Base-by-base conservation (phyloP, 495 filamentous ascomycete genomes). In the Hyaloscypha variabilis region DNA sequence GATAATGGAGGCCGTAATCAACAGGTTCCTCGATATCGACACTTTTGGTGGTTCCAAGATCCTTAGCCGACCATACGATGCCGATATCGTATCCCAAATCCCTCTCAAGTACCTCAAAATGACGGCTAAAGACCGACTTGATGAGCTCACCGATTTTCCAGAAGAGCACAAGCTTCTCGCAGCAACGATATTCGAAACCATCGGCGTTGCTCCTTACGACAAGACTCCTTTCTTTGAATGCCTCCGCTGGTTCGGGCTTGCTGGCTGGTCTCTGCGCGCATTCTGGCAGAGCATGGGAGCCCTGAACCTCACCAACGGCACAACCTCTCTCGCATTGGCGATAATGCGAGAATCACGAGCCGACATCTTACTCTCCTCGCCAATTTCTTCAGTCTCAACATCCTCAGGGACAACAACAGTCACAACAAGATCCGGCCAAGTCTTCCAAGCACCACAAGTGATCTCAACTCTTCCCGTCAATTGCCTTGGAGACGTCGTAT, bases 1-100 rank as follows among this genome's bases (percentile, higher is more conserved):
- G 34, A 39, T 39, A 17, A 39, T 60, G 36, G 31, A 42, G 36
- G 13, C 57, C 24, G 6, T 24, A 8, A 31, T 60, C 31, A 11
- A 39, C n/a, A 60, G 46, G 46, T 60, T 60, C 57, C 36, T 60
- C 31, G 57, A 60, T 60, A 34, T 60, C 2, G 57, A 60, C 19
- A 34, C 31, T 11, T 13, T n/a, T 10, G 57, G 57, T 8, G 57
- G 57, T 6, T 26, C 57, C 31, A 60, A 46, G 13, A 46, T 46
- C 39, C 17, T 46, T 19, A 4, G 11, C 19, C 39, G 39, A 1
- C 39, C 39, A 10, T 46, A 46, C 13, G 39, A 46, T 17, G 4
- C 11, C 4, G 39, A 46, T 17, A 17, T 46, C 39, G 39, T 46
- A 10, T 17, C 11, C 39, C 14, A 46, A 4, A 46, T 46, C 17